phyloP scores from a whole-genome alignment of 192 early-diverging fungal species.

The Ramicandelaber brevisporus region DNA sequence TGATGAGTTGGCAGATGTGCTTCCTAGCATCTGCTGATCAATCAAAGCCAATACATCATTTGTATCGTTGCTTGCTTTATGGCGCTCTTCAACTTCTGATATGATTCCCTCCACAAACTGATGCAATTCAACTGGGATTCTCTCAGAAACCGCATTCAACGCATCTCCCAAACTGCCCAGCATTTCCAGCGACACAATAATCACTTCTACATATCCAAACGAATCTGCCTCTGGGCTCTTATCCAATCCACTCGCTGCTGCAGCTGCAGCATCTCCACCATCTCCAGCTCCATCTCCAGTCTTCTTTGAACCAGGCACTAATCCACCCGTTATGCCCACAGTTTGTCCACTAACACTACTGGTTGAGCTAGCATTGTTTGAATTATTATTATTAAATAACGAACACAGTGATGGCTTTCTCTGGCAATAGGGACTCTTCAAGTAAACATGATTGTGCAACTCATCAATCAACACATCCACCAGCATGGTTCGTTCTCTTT shows the following conservation, averaged over 20 bases:
- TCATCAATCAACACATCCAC: conserved; percentile 43
- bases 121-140: conserved; percentile 38
- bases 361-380: too few species aligned
- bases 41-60: conserved; percentile 10
- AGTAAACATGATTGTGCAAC: conserved; percentile 49
- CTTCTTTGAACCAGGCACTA: not conserved
- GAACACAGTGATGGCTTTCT: conserved; percentile 14
- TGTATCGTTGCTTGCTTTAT: conserved; percentile 8
- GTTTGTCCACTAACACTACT: too few species aligned
- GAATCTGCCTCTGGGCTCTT: conserved; percentile 52
- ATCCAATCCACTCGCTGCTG: conserved; percentile 9
- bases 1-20: not conserved
- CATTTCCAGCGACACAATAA: conserved; percentile 36
- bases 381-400: too few species aligned
- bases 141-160: conserved; percentile 35
- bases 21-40: conserved; percentile 8
- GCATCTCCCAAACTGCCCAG: conserved; percentile 14
- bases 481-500: conserved; percentile 15
- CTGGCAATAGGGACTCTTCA: conserved; percentile 54
- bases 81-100: conserved; percentile 44
- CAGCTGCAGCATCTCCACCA: not conserved
- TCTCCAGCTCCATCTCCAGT: not conserved
- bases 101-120: conserved; percentile 46
- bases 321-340: not conserved
- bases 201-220: conserved; percentile 47